Percentiles rank a stretch among this genome's conserved stretches.
phyloP scores from a whole-genome alignment of 768 basidiomycete species.

The Hortiboletus campestris region DNA sequence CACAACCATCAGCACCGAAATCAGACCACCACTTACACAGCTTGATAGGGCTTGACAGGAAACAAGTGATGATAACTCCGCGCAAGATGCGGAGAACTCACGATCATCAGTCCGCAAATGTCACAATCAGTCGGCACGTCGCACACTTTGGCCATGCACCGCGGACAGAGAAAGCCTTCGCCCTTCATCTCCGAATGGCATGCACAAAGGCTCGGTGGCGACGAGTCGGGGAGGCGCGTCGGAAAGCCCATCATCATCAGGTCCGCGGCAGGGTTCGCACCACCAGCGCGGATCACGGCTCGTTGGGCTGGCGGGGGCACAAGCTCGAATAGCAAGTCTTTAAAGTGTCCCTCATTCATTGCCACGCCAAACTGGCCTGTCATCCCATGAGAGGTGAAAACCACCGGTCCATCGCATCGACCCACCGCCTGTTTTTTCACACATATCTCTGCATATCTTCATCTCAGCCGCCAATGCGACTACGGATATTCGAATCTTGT shows the following conservation, averaged over 20 bases:
- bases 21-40: constrained; percentile 61
- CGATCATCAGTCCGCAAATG: constrained; percentile 96
- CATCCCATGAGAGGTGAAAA: constrained; percentile 14
- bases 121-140: constrained; percentile 98
- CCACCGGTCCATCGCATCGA: background rate
- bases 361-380: constrained; percentile 92
- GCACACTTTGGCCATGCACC: constrained; percentile 91
- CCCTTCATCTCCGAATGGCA: constrained; percentile 93
- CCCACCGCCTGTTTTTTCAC: constrained; percentile 87
- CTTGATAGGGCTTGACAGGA: constrained; percentile 82
- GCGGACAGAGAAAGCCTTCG: constrained; percentile 92
- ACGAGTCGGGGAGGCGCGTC: constrained; percentile 81
- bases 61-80: constrained; percentile 95
- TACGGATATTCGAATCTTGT: constrained; percentile 86
- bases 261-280: constrained; percentile 70
- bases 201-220: constrained; percentile 81
- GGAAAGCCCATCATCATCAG: constrained; percentile 99
- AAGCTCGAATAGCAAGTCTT: constrained; percentile 92
- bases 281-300: constrained; percentile 44
- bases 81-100: constrained; percentile 95
- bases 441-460: constrained; percentile 93
- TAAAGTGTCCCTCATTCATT: constrained; percentile 96
- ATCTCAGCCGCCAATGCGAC: constrained; percentile 97
- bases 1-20: background rate
- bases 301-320: constrained; percentile 92